Base-by-base conservation (phyloP, 2,329 filamentous ascomycete genomes). In the Stromatinia cepivora region DNA sequence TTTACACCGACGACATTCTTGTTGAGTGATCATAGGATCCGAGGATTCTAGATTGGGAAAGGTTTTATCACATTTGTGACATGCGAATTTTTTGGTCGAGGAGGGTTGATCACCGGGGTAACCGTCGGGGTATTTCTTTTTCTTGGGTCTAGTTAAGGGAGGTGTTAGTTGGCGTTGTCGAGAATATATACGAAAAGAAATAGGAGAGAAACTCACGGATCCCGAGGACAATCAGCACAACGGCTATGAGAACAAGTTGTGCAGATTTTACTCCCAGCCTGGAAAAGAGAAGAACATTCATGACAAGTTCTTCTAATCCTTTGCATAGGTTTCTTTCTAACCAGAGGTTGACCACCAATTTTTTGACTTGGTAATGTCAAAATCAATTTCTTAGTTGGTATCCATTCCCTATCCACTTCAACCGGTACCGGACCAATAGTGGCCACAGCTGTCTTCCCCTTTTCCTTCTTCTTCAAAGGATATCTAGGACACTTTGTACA, bases 401-500 rank as follows among this genome's bases (percentile, higher is more conserved):
- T 71, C 63, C 65, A 75, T 48, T 73, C 73, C 3, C 67, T 69
- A 56, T 76, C 76, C 1, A 72, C 54, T 54, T 76, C 76, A 17
- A 76, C 72, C 17, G 39, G 25, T 34, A n/a, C 28, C 3, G 36
- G 42, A 9, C 53, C 85, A 75, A 85, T 85, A 53, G 82, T 81
- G 46, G 85, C 78, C 64, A 86, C 85, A 67, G 83, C 82, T 15
- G 83, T 81, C 75, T 87, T 81, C 39, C 73, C 76, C 71, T 81
- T 86, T 71, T 87, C 86, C 73, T 86, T 84, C 72, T 83, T 82
- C 74, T 75, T 75, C 13, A 67, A 36, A 45, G 93, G 93, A 75
- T 90, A 87, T 68, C 92, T 88, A 39, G 88, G 87, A 79, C 94
- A 97, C 76, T 91, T 88, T 77, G 87, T 90, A 86, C 94, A 97